These are phyloP conservation scores for Nepenthes gracilis DNA, from an alignment of 148 eudicot genomes.

Conservation along the genomic window DNA sequence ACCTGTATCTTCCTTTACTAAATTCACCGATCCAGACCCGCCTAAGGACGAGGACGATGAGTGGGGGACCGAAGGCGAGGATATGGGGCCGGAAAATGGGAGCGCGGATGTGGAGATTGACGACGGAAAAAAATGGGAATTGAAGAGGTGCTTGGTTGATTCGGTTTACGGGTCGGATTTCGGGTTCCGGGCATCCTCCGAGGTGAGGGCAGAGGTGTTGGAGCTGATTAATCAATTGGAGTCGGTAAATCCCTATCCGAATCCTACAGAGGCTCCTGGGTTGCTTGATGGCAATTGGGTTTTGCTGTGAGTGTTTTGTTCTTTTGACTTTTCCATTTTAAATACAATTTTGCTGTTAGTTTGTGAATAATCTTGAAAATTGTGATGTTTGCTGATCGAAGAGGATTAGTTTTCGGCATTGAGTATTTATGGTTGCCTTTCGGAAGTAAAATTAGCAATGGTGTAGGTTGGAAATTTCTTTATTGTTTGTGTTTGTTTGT, in stretches of 20 bases:
- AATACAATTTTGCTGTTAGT: too few relatives aligned
- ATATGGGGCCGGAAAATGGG: constrained; percentile 5
- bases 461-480: too few relatives aligned
- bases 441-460: too few relatives aligned
- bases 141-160: constrained; percentile 84
- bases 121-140: constrained; percentile 27
- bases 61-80: constrained; percentile 28
- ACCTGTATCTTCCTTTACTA: constrained; percentile 16
- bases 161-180: constrained; percentile 67
- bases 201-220: constrained; percentile 69
- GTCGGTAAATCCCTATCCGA: constrained; percentile 64
- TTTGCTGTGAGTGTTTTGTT: constrained; percentile 52
- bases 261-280: constrained; percentile 43
- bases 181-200: constrained; percentile 66
- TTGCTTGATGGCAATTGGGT: constrained; percentile 94
- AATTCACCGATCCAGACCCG: constrained; percentile 45
- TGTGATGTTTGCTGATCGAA: too few relatives aligned
- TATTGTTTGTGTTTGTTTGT: too few relatives aligned
- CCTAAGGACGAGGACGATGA: constrained; percentile 49
- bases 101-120: constrained; percentile 6
- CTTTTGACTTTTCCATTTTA: too few relatives aligned
- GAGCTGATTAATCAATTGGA: constrained; percentile 75
- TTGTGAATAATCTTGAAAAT: too few relatives aligned
- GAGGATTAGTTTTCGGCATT: too few relatives aligned
- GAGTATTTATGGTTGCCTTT: too few relatives aligned